A percentile compares a stretch with the other conserved stretches of the same genome.
phyloP scores from a whole-genome alignment of 139 green algal genomes.

The Dunaliella primolecta region DNA sequence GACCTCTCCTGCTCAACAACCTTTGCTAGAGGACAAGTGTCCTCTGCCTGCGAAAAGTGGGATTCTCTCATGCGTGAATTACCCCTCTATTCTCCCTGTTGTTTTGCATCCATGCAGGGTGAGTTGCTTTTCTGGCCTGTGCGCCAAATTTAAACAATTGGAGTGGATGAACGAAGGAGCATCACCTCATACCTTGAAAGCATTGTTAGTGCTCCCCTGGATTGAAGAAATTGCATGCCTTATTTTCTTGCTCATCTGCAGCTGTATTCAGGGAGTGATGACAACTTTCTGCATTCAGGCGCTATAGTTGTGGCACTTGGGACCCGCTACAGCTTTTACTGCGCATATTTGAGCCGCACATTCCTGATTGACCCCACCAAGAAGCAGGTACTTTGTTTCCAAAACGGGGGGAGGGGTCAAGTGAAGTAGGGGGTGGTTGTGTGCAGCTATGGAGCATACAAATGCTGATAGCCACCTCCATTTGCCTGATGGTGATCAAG shows the following conservation, averaged over 20 bases:
- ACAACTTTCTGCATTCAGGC: slow-evolving; percentile 15
- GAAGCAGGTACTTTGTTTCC: slow-evolving; percentile 47
- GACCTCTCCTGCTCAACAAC: too few relatives aligned
- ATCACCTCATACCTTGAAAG: not conserved
- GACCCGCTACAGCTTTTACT: slow-evolving; percentile 87
- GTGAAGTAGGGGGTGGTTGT: too few relatives aligned
- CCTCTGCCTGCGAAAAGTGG: too few relatives aligned
- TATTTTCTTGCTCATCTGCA: not conserved
- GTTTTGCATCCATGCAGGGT: not conserved
- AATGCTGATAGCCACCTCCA: not conserved
- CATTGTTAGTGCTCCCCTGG: not conserved
- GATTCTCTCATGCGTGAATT: too few relatives aligned
- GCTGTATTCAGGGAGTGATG: not conserved
- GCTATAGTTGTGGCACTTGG: slow-evolving; percentile 74
- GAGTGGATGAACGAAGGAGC: not conserved
- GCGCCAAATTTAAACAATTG: too few relatives aligned
- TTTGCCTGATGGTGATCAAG: not conserved
- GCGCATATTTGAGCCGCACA: slow-evolving; percentile 87
- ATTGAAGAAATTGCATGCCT: not conserved
- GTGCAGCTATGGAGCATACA: not conserved
- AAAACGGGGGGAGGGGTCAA: not conserved
- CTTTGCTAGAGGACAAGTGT: too few relatives aligned
- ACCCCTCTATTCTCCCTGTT: too few relatives aligned
- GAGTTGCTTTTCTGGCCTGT: not conserved
- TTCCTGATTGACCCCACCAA: slow-evolving; percentile 87